Evolutionary conservation across 257 asterid genomes (phyloP).

Genomic region (Primulina huaijiensis): DNA sequence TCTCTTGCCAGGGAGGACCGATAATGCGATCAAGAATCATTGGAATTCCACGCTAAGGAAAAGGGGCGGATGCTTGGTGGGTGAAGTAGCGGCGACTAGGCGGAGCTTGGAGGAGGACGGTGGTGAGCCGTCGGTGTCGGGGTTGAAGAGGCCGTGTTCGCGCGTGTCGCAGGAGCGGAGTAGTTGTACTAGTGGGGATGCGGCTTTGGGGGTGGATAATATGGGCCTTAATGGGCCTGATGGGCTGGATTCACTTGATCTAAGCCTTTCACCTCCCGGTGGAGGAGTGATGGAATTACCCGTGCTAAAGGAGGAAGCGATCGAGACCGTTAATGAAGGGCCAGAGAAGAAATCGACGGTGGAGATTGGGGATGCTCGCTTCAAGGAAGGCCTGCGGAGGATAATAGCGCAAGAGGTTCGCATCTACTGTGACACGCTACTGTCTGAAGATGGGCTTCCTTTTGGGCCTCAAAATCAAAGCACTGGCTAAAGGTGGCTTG

Average conservation of each 20-base stretch:
- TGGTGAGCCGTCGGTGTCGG: slow-evolving; percentile 36
- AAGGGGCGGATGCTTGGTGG: slow-evolving; percentile 6
- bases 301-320: slow-evolving; percentile 13
- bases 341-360: slow-evolving; percentile 27
- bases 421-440: slow-evolving; percentile 42
- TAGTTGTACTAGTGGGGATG: slow-evolving; percentile 34
- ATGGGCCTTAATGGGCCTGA: slow-evolving; percentile 30
- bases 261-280: slow-evolving; percentile 51
- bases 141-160: slow-evolving; percentile 36
- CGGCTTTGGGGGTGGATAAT: slow-evolving; percentile 20
- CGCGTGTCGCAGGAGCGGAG: slow-evolving; percentile 44
- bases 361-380: slow-evolving; percentile 39
- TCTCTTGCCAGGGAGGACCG: slow-evolving; percentile 61
- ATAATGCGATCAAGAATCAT: slow-evolving; percentile 62
- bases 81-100: slow-evolving; percentile 18
- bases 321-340: neutral
- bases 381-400: slow-evolving; percentile 46
- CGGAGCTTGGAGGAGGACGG: slow-evolving; percentile 29
- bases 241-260: slow-evolving; percentile 34
- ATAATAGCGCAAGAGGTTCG: slow-evolving; percentile 73
- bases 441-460: slow-evolving; percentile 40
- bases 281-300: slow-evolving; percentile 19
- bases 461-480: slow-evolving; percentile 26
- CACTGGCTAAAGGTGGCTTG: neutral
- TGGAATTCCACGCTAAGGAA: slow-evolving; percentile 64